Conservation (phyloP, 129 eudicot species). For the Calendula officinalis region DNA sequence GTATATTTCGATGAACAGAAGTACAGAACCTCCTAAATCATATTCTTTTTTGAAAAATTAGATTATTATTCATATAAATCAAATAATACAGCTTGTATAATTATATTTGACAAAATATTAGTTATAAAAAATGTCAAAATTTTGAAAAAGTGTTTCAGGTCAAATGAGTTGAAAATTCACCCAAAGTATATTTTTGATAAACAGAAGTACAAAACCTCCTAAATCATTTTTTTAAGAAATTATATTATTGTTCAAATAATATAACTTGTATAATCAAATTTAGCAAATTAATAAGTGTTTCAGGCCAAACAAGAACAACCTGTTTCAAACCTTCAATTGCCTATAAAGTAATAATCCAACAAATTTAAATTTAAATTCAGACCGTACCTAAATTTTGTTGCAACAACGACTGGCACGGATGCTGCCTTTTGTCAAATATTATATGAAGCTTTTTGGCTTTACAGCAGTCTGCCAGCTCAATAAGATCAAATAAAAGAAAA, state of each 20-base stretch:
- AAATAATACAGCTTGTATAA: background rate
- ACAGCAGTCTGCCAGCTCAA: constrained; percentile 98
- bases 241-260: too few relatives aligned
- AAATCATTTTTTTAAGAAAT: too few relatives aligned
- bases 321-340: background rate
- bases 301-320: background rate
- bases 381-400: constrained; percentile 90
- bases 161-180: background rate
- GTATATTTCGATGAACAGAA: too few relatives aligned
- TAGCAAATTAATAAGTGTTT: background rate
- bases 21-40: background rate
- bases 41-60: too few relatives aligned
- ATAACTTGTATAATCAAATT: too few relatives aligned
- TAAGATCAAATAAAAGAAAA: constrained; percentile 80
- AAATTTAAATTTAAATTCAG: background rate
- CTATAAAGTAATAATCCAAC: constrained; percentile 1
- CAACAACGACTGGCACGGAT: constrained; percentile 82
- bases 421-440: constrained; percentile 90
- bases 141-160: background rate
- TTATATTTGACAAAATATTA: background rate
- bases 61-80: background rate
- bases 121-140: background rate
- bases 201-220: too few relatives aligned
- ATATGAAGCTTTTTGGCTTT: constrained; percentile 79
- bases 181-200: background rate